Percentiles rank a stretch among this genome's conserved stretches.
Evolutionary conservation across 129 eudicot species (phyloP).

Genomic region (Apium graveolens): DNA sequence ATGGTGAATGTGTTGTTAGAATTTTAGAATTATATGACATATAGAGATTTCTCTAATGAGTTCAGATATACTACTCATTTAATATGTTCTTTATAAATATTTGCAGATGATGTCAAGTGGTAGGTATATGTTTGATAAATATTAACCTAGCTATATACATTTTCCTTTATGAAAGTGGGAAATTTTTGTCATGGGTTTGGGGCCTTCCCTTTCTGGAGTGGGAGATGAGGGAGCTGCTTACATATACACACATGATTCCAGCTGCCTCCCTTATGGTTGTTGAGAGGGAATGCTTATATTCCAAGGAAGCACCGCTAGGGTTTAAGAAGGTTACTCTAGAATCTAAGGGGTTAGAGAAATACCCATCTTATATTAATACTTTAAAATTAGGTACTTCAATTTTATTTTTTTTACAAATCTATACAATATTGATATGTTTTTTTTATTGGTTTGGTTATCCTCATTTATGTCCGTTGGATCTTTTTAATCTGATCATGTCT

Average conservation of each 20-base stretch:
- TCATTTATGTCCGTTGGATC: too few species aligned
- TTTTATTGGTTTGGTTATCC: too few species aligned
- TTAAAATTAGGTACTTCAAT: too few species aligned
- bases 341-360: too few species aligned
- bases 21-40: background rate
- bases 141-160: background rate
- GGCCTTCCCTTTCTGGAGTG: conserved; percentile 6
- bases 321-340: too few species aligned
- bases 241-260: background rate
- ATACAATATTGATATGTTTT: too few species aligned
- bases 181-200: background rate
- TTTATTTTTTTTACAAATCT: too few species aligned
- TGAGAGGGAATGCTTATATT: background rate
- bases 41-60: too few species aligned
- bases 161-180: conserved; percentile 2
- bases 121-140: background rate
- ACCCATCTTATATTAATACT: too few species aligned
- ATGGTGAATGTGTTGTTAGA: background rate
- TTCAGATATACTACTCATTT: background rate
- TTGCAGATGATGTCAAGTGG: background rate
- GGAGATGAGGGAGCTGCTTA: conserved; percentile 13
- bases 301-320: too few species aligned
- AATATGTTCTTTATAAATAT: background rate
- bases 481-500: too few species aligned
- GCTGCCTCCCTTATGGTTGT: background rate